Evolutionary conservation across 345 rosid species (phyloP).

Genomic region (Eucalyptus brandiana): DNA sequence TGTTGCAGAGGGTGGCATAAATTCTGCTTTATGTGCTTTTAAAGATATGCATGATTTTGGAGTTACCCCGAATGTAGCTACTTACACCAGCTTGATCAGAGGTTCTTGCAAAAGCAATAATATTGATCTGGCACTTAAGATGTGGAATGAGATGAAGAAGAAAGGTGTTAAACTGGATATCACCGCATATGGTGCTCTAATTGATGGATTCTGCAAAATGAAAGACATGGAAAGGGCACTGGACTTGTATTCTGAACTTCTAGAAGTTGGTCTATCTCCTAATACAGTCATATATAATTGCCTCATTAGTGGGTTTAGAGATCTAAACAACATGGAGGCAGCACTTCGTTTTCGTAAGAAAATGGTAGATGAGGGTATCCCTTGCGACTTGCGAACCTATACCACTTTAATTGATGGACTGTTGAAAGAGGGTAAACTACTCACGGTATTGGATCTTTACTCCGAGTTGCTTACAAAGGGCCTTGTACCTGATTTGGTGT

Average conservation of each 20-base stretch:
- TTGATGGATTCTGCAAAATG: constrained; percentile 48
- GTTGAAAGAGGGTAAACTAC: constrained; percentile 44
- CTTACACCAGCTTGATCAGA: constrained; percentile 55
- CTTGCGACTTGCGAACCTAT: constrained; percentile 42
- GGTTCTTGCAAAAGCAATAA: constrained; percentile 44
- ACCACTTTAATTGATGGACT: constrained; percentile 68
- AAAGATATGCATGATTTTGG: constrained; percentile 49
- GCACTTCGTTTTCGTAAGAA: constrained; percentile 44
- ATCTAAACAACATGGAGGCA: constrained; percentile 48
- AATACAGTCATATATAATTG: constrained; percentile 36
- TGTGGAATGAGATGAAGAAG: constrained; percentile 42
- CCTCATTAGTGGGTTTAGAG: constrained; percentile 60
- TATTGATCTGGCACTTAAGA: constrained; percentile 36
- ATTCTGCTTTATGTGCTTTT: constrained; percentile 33
- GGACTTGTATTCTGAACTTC: constrained; percentile 47
- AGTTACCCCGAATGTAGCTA: constrained; percentile 44
- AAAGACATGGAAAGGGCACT: constrained; percentile 43
- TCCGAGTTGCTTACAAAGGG: constrained; percentile 53
- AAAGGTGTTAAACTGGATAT: constrained; percentile 40
- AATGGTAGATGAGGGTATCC: constrained; percentile 49
- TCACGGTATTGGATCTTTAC: constrained; percentile 49
- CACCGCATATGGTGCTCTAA: constrained; percentile 40
- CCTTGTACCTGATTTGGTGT: constrained; percentile 38
- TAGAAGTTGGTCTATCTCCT: constrained; percentile 49
- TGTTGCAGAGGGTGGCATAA: constrained; percentile 37